Evolutionary conservation across 176 grass and related monocot species (phyloP).

Genomic region (Ensete glaucum): DNA sequence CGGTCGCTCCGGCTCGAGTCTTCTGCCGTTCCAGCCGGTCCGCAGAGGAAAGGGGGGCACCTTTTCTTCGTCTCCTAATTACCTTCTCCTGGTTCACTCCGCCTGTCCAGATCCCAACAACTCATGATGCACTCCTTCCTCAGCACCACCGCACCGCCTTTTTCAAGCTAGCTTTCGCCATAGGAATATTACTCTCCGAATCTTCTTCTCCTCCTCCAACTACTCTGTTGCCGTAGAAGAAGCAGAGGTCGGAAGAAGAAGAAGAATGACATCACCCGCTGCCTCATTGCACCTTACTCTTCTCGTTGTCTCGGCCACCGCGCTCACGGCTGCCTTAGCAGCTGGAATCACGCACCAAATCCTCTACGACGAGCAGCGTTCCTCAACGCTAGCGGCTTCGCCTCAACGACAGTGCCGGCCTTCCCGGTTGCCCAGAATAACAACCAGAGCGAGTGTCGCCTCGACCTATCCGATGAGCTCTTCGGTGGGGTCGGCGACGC

Average conservation of each 20-base stretch:
- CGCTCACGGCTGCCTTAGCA: conserved; percentile 28
- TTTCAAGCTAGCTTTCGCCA: background rate
- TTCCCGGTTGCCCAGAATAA: conserved; percentile 18
- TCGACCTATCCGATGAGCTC: conserved; percentile 90
- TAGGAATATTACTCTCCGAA: background rate
- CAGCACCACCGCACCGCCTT: background rate
- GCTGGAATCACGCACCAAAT: conserved; percentile 17
- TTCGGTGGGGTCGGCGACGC: conserved; percentile 85
- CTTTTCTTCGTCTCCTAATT: background rate
- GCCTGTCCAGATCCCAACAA: no score
- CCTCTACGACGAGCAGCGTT: conserved; percentile 26
- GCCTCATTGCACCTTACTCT: background rate
- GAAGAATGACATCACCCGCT: background rate
- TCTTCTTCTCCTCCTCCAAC: background rate
- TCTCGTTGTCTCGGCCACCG: conserved; percentile 20
- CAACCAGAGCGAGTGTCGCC: conserved; percentile 38
- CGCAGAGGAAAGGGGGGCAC: no score
- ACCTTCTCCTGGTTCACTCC: background rate
- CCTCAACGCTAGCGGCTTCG: conserved; percentile 19
- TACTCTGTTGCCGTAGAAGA: background rate
- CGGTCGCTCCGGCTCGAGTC: background rate
- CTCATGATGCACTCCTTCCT: background rate
- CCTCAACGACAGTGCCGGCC: conserved; percentile 37
- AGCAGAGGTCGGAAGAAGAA: background rate
- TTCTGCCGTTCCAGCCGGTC: no score